These are phyloP conservation scores for Psilocybe cyanescens DNA, from an alignment of 768 basidiomycete genomes.

Conservation along the genomic window DNA sequence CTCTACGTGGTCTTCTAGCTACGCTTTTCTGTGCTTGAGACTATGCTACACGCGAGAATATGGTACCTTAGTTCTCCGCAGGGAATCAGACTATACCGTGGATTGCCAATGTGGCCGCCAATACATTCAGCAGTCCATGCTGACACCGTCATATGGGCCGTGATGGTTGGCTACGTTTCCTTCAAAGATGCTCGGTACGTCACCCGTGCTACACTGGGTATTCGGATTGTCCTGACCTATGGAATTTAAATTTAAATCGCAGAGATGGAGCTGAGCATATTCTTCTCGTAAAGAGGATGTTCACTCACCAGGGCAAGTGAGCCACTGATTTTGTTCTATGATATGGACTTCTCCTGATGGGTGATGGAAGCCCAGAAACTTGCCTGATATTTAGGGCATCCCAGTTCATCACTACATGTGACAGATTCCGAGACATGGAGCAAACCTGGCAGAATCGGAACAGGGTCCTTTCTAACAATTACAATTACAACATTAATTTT, in stretches of 20 bases:
- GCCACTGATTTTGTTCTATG: constrained; percentile 51
- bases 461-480: constrained; percentile 35
- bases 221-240: constrained; percentile 41
- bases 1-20: no score
- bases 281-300: neutral
- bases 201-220: constrained; percentile 50
- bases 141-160: constrained; percentile 22
- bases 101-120: no score
- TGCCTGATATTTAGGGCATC: constrained; percentile 27
- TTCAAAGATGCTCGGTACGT: constrained; percentile 54
- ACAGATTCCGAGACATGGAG: no score
- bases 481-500: neutral
- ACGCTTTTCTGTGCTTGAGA: no score
- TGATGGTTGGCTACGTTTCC: constrained; percentile 53
- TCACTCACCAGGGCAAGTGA: constrained; percentile 54
- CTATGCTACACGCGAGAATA: no score
- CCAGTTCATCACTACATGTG: constrained; percentile 35
- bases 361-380: constrained; percentile 47
- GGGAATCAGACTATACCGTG: no score
- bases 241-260: neutral
- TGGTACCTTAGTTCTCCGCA: no score
- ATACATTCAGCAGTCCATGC: constrained; percentile 23
- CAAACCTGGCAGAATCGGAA: constrained; percentile 46
- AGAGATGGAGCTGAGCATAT: neutral
- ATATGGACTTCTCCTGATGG: constrained; percentile 57